phyloP scores from a whole-genome alignment of 1,139 yeast genomes.

The Kodamaea ohmeri region DNA sequence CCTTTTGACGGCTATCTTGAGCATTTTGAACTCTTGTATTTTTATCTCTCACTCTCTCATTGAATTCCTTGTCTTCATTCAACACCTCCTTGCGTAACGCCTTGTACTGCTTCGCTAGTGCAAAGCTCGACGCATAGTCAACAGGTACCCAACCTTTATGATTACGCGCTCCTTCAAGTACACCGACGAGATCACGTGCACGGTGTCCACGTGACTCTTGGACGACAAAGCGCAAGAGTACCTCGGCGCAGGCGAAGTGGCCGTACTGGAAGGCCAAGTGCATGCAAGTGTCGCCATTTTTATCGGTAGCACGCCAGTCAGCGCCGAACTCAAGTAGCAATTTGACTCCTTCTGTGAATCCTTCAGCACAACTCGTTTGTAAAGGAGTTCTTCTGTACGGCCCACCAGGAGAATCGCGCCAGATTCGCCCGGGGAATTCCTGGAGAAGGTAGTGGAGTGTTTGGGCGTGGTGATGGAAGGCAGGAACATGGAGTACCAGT shows the following conservation, averaged over 20 bases:
- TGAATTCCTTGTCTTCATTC: background rate
- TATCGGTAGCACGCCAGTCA: conserved; percentile 57
- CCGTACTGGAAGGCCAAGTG: conserved; percentile 84
- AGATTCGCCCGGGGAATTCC: conserved; percentile 68
- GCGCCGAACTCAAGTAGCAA: conserved; percentile 81
- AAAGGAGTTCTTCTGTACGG: conserved; percentile 61
- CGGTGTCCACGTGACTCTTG: conserved; percentile 20
- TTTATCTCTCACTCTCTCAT: background rate
- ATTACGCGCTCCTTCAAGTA: conserved; percentile 42
- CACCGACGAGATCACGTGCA: conserved; percentile 37
- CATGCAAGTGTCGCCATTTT: conserved; percentile 69
- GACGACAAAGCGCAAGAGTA: conserved; percentile 44
- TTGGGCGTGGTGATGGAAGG: conserved; percentile 64
- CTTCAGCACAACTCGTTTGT: conserved; percentile 67
- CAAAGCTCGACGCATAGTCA: conserved; percentile 54
- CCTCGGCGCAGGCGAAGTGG: conserved; percentile 58
- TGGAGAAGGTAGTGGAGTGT: conserved; percentile 79
- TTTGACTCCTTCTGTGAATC: conserved; percentile 68
- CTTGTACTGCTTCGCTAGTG: conserved; percentile 30
- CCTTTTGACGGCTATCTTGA: too few relatives aligned
- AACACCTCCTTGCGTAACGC: conserved; percentile 13
- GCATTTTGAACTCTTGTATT: too few relatives aligned
- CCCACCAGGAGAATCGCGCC: conserved; percentile 54
- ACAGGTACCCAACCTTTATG: conserved; percentile 67
- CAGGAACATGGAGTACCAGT: conserved; percentile 76